A percentile compares a stretch with the other conserved stretches of the same genome.
Conservation (phyloP, 257 asterid species). For the Linderniella brevidens region DNA sequence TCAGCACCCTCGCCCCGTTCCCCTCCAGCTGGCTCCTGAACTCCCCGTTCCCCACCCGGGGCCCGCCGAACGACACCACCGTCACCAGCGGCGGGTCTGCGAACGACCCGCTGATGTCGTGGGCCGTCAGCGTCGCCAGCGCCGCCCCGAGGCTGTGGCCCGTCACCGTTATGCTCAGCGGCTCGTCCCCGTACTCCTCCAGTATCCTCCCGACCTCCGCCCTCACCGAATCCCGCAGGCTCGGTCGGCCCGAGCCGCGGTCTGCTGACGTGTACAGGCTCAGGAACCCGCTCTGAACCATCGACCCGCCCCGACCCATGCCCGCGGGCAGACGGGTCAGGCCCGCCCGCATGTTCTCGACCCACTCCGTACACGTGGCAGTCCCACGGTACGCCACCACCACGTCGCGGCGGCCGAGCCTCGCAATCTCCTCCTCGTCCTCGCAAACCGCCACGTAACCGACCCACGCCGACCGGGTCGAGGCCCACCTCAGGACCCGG, state of each 20-base stretch:
- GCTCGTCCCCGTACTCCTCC: slow-evolving; percentile 29
- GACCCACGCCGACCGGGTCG: slow-evolving; percentile 54
- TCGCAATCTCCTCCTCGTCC: slow-evolving; percentile 32
- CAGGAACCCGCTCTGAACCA: too few relatives aligned
- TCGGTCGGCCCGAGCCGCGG: too few relatives aligned
- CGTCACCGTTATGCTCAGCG: slow-evolving; percentile 72
- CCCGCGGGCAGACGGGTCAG: slow-evolving; percentile 33
- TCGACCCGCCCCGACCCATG: slow-evolving; percentile 22
- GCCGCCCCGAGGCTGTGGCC: slow-evolving; percentile 97
- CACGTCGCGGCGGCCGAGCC: slow-evolving; percentile 72
- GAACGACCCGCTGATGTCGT: slow-evolving; percentile 43
- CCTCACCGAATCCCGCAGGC: slow-evolving; percentile 22
- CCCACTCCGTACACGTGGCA: slow-evolving; percentile 67
- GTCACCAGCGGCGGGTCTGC: slow-evolving; percentile 52
- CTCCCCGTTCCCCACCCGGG: slow-evolving; percentile 42
- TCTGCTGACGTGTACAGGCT: too few relatives aligned
- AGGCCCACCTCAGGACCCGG: slow-evolving; percentile 15
- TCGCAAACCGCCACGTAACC: slow-evolving; percentile 80
- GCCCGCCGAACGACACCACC: slow-evolving; percentile 76
- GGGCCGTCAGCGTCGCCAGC: slow-evolving; percentile 60
- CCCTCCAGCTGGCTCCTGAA: slow-evolving; percentile 23
- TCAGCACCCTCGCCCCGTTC: slow-evolving; percentile 42
- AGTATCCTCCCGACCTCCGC: slow-evolving; percentile 28
- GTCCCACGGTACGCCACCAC: slow-evolving; percentile 80
- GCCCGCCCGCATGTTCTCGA: slow-evolving; percentile 58